Evolutionary conservation across 2,329 filamentous ascomycete genomes (phyloP), one percentile per base, ranked within the genome.

Genomic region (Xylariaceae sp.): DNA sequence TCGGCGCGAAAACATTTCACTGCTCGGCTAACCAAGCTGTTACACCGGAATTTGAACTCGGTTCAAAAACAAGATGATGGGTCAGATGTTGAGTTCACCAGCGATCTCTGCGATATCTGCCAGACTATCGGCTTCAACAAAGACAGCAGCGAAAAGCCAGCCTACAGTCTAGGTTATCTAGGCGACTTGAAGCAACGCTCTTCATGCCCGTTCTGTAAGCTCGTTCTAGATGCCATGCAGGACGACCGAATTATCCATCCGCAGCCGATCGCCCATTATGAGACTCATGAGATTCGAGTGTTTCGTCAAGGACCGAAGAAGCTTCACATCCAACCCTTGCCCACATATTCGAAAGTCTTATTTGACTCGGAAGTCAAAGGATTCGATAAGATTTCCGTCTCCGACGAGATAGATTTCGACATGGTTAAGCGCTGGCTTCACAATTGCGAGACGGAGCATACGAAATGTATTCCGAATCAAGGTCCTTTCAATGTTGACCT

Each of bases 241-340:
- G 56, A 58, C 18, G 51, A 54, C 17, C 52, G 54, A n/a, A 52
- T 58, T 38, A 42, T 48, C n/a, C 56, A 56, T 39, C 48, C 48
- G 51, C 55, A 45, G 38, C 44, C 51, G 11, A 53, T 51, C 32
- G 49, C 51, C 10, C 50, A 58, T 42, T 58, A 58, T 36, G 38
- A 51, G 3, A 56, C 49, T 9, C 56, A 56, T 10, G 48, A 49
- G 9, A 49, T 58, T 12, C 51, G 54, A 10, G 48, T 58, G 9
- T 54, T 53, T 48, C 46, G 36, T 19, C 31, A 48, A 27, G 44
- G 39, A 19, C 49, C 48, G 18, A 46, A 44, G 27, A 43, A 9
- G 35, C 49, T 56, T 44, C 11, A 47, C 11, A 52, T 56, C 11
- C 51, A 56, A n/a, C 54, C 56, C 15, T 32, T 58, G 19, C 56